Evolutionary conservation across 75 land plant genomes (phyloP).

Genomic region (Pinus albicaulis): DNA sequence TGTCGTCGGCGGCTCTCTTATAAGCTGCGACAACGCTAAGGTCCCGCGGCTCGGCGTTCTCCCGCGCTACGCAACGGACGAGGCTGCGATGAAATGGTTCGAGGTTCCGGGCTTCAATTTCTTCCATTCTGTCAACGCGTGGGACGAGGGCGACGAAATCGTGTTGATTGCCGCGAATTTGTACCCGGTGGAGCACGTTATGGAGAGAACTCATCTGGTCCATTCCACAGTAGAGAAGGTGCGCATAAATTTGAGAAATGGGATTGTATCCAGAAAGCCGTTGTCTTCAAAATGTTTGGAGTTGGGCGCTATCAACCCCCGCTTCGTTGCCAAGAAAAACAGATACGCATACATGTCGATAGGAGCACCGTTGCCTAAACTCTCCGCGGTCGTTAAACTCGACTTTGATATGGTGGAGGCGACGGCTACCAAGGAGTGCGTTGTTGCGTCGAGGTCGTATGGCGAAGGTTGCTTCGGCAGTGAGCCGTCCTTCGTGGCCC

Average conservation of each 20-base stretch:
- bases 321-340: slow-evolving; percentile 39
- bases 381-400: slow-evolving; percentile 69
- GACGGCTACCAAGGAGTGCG: slow-evolving; percentile 13
- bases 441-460: slow-evolving; percentile 37
- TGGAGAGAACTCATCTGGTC: slow-evolving; percentile 39
- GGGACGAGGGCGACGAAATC: slow-evolving; percentile 74
- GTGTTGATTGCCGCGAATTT: slow-evolving; percentile 62
- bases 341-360: slow-evolving; percentile 55
- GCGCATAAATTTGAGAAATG: slow-evolving; percentile 45
- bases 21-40: slow-evolving; percentile 44
- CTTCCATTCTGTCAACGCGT: slow-evolving; percentile 73
- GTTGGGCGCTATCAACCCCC: slow-evolving; percentile 58
- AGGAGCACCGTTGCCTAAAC: slow-evolving; percentile 63
- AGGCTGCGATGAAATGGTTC: slow-evolving; percentile 58
- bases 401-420: slow-evolving; percentile 29
- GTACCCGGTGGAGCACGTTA: slow-evolving; percentile 37
- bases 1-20: slow-evolving; percentile 28
- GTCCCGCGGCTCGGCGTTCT: slow-evolving; percentile 62
- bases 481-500: slow-evolving; percentile 78
- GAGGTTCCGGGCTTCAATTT: slow-evolving; percentile 65
- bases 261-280: slow-evolving; percentile 32
- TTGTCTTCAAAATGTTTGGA: slow-evolving; percentile 51
- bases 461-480: slow-evolving; percentile 54
- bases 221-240: slow-evolving; percentile 50
- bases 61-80: slow-evolving; percentile 42